Conservation (phyloP, 1,284 basidiomycete genomes). For the Leccinum huronense region DNA sequence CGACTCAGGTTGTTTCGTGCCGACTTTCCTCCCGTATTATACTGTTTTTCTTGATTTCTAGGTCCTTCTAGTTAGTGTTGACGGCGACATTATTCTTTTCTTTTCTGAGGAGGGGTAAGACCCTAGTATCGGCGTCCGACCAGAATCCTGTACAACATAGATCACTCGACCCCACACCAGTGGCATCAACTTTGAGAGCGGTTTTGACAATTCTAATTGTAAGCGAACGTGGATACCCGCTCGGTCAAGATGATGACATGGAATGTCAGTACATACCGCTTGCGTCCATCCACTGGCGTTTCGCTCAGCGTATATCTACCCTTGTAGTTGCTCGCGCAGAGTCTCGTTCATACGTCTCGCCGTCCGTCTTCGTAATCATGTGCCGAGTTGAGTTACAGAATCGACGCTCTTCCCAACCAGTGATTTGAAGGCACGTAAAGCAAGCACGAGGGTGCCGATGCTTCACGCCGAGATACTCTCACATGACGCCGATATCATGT, state of each 20-base stretch:
- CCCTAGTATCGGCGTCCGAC: not conserved
- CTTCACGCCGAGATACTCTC: constrained; percentile 68
- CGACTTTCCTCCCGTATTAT: not conserved
- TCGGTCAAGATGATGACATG: constrained; percentile 65
- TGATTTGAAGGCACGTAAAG: constrained; percentile 67
- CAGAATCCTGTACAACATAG: not conserved
- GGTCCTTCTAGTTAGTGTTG: not conserved
- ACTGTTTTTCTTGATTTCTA: not conserved
- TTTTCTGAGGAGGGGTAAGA: no score
- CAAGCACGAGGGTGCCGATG: constrained; percentile 70
- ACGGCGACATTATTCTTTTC: not conserved
- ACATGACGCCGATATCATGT: constrained; percentile 73
- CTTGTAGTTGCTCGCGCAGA: constrained; percentile 70
- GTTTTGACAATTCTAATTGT: no score
- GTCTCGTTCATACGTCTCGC: constrained; percentile 64
- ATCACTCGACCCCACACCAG: not conserved
- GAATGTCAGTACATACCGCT: constrained; percentile 58
- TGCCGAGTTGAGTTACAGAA: constrained; percentile 45
- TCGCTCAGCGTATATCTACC: constrained; percentile 16
- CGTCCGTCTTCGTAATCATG: constrained; percentile 1
- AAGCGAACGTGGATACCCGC: constrained; percentile 9
- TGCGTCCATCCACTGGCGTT: constrained; percentile 5
- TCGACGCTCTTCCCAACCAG: constrained; percentile 83
- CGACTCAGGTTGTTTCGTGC: not conserved
- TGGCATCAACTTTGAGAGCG: no score